Evolutionary conservation across 1,284 basidiomycete genomes (phyloP), one percentile per base, ranked within the genome.

Genomic region (Mycocalia duriaeana): DNA sequence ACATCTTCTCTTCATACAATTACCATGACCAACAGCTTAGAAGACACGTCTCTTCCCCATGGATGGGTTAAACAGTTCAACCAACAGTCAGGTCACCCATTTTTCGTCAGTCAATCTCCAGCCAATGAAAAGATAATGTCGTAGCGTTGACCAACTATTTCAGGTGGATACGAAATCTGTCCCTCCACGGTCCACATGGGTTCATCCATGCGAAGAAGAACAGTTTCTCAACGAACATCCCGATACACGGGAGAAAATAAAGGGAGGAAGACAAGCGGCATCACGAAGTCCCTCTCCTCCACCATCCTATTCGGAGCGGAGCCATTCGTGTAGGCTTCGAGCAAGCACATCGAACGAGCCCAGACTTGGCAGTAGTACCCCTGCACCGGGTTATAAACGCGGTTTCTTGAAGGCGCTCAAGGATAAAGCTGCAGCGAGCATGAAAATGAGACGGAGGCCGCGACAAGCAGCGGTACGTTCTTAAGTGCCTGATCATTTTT

Each of bases 161-260:
- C 46, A 77, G 82, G 79, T 86, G n/a, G 81, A 88, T 53, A 87
- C 82, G 0, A 70, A 64, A 44, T 74, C 77, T 3, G 68, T 63
- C 3, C 85, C 85, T n/a, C 77, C 82, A 5, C 75, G 85, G 3
- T 72, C 80, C 0, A 85, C 79, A 52, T 88, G 85, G 85, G 70
- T 73, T 3, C 82, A 88, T 57, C 85, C 85, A 1, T 79, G 77
- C 51, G 79, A 87, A 46, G 83, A 86, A 57, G 76, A 81, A 45
- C 71, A 77, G 48, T 87, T 74, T 60, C 66, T 85, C 22, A 56
- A 50, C 14, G 75, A 78, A 48, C 76, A 85, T 54, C 80, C 83
- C 11, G 73, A 77, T 11, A 54, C 69, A 9, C 62, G 63, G 42
- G 66, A 73, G 47, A 71, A 70, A 53, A 53, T 70, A 4, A 56